These are phyloP conservation scores for Kwoniella sp. DNA, from an alignment of 768 basidiomycete genomes.

Conservation along the genomic window DNA sequence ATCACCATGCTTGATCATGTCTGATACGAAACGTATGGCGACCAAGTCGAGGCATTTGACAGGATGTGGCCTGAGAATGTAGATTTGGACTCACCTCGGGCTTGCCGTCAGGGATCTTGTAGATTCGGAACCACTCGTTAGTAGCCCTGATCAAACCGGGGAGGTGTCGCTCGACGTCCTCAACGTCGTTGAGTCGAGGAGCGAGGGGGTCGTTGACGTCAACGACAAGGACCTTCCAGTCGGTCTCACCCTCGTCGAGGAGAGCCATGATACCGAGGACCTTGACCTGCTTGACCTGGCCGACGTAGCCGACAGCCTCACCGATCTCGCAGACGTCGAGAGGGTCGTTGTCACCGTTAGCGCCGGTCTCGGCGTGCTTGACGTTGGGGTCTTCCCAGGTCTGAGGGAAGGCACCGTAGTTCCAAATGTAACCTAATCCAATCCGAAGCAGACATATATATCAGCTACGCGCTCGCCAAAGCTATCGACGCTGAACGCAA, in stretches of 20 bases:
- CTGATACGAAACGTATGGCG: too few species aligned
- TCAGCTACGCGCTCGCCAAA: neutral
- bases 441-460: neutral
- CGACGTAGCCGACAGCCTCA: constrained; percentile 93
- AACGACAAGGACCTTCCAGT: constrained; percentile 99
- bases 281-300: constrained; percentile 99
- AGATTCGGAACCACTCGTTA: constrained; percentile 91
- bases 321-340: constrained; percentile 99
- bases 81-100: constrained; percentile 53
- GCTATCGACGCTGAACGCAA: neutral
- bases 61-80: too few species aligned
- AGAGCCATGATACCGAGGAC: constrained; percentile 99
- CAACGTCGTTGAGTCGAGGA: constrained; percentile 94
- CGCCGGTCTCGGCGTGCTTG: constrained; percentile 94
- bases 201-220: constrained; percentile 95
- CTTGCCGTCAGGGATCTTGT: constrained; percentile 59
- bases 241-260: constrained; percentile 98
- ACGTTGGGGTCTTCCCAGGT: constrained; percentile 96
- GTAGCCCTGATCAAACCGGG: constrained; percentile 95
- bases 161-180: constrained; percentile 97
- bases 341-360: constrained; percentile 97
- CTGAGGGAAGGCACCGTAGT: constrained; percentile 99
- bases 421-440: constrained; percentile 74
- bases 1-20: too few species aligned
- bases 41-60: too few species aligned